These are phyloP conservation scores for Xerocomellus intermedius DNA, from an alignment of 768 basidiomycete genomes.

Conservation along the genomic window DNA sequence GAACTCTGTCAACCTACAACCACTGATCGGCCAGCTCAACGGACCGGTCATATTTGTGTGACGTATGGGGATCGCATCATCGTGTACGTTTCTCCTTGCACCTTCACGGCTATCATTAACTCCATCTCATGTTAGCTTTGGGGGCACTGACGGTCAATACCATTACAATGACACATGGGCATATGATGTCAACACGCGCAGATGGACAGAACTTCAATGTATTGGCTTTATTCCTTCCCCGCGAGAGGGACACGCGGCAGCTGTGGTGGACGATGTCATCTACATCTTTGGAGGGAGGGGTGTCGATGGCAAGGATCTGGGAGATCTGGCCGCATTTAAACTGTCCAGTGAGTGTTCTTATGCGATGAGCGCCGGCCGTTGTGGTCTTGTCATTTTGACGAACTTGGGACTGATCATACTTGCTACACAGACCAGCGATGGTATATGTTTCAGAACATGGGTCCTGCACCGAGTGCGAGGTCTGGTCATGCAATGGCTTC, in stretches of 20 bases:
- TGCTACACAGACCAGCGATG: slow-evolving; percentile 78
- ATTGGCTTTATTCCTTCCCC: slow-evolving; percentile 97
- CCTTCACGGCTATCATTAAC: slow-evolving; percentile 17
- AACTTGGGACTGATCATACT: slow-evolving; percentile 11
- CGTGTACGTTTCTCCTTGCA: slow-evolving; percentile 53
- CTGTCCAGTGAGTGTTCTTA: slow-evolving; percentile 74
- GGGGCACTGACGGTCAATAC: slow-evolving; percentile 97
- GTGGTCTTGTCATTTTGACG: not conserved
- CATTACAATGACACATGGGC: slow-evolving; percentile 99
- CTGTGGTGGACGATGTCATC: slow-evolving; percentile 94
- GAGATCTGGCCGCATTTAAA: slow-evolving; percentile 95
- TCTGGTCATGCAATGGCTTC: slow-evolving; percentile 99
- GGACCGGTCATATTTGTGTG: slow-evolving; percentile 91
- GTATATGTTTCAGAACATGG: slow-evolving; percentile 99
- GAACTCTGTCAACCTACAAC: slow-evolving; percentile 66
- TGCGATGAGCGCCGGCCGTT: not conserved
- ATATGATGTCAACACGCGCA: slow-evolving; percentile 76
- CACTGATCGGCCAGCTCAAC: slow-evolving; percentile 65
- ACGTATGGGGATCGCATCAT: slow-evolving; percentile 81
- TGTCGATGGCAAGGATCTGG: slow-evolving; percentile 93
- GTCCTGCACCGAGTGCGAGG: slow-evolving; percentile 86
- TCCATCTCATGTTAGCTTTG: slow-evolving; percentile 61
- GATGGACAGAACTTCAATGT: slow-evolving; percentile 91
- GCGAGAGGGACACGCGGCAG: slow-evolving; percentile 94
- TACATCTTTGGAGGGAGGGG: slow-evolving; percentile 98